Evolutionary conservation across 352 stramenopile species (phyloP).

Genomic region (Globisporangium nagaii): DNA sequence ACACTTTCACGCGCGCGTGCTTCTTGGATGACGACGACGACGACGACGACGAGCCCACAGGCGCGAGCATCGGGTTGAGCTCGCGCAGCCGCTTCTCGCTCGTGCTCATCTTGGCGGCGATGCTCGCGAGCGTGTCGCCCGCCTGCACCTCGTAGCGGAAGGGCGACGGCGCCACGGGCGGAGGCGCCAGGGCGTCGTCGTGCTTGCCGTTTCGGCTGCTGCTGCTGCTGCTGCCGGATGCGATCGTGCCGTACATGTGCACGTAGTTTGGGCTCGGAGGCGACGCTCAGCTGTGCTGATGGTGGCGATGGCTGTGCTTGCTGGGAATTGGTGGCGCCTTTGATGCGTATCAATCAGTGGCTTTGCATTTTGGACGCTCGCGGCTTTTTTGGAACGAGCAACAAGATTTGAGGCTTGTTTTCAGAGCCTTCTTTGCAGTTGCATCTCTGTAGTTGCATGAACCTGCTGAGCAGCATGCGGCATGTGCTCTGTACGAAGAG

Average conservation of each 20-base stretch:
- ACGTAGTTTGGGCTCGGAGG: no score
- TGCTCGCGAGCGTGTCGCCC: slow-evolving; percentile 54
- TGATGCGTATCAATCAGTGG: slow-evolving; percentile 1
- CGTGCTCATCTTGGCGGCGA: slow-evolving; percentile 63
- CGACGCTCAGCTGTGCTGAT: background rate
- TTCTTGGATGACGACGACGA: slow-evolving; percentile 16
- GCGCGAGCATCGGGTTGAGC: slow-evolving; percentile 63
- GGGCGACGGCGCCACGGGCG: slow-evolving; percentile 30
- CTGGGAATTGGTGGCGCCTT: no score
- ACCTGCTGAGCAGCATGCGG: no score
- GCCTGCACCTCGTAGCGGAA: slow-evolving; percentile 72
- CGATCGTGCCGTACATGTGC: slow-evolving; percentile 61
- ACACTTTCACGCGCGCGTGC: slow-evolving; percentile 47
- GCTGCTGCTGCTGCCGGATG: slow-evolving; percentile 14
- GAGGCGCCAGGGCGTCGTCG: slow-evolving; percentile 13
- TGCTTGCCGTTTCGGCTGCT: slow-evolving; percentile 18
- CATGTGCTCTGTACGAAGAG: no score
- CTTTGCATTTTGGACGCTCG: background rate
- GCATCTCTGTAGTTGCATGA: no score
- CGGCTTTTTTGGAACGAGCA: background rate
- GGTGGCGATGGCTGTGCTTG: background rate
- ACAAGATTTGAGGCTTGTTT: slow-evolving; percentile 7
- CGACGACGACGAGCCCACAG: background rate
- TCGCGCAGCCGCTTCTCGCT: slow-evolving; percentile 44
- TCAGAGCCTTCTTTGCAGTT: background rate